Evolutionary conservation across 306 rosid genomes (phyloP).

Genomic region (Quercus variabilis): DNA sequence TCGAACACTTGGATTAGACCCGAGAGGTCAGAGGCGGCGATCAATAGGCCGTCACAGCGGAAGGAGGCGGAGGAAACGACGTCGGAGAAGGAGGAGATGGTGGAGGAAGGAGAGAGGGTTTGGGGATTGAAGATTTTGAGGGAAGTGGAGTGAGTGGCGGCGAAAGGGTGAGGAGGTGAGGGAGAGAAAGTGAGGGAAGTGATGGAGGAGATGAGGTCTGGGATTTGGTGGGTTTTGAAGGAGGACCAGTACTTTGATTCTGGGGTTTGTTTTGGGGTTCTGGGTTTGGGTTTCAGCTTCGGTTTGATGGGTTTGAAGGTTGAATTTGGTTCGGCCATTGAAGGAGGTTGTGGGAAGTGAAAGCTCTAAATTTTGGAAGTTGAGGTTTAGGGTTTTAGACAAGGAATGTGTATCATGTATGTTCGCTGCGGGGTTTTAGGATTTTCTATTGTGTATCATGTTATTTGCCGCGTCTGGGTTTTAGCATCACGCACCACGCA

Average conservation of each 20-base stretch:
- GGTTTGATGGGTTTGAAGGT: conserved; percentile 56
- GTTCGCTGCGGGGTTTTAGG: no score
- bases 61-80: conserved; percentile 68
- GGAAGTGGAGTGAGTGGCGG: conserved; percentile 66
- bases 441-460: no score
- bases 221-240: conserved; percentile 63
- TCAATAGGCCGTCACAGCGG: conserved; percentile 70
- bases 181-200: conserved; percentile 71
- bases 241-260: conserved; percentile 91
- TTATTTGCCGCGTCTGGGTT: no score
- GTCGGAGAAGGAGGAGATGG: conserved; percentile 60
- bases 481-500: no score
- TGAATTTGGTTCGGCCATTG: conserved; percentile 53
- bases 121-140: conserved; percentile 51
- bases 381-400: conserved; percentile 32
- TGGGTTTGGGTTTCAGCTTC: conserved; percentile 61
- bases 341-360: neutral
- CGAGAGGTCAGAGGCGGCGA: conserved; percentile 79
- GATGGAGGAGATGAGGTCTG: conserved; percentile 49
- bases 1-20: conserved; percentile 77
- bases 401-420: no score
- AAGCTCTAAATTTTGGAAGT: neutral
- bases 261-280: conserved; percentile 50
- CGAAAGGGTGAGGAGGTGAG: conserved; percentile 44
- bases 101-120: conserved; percentile 44